phyloP scores from a whole-genome alignment of 1,284 basidiomycete genomes.

The Sporisorium exsertum region DNA sequence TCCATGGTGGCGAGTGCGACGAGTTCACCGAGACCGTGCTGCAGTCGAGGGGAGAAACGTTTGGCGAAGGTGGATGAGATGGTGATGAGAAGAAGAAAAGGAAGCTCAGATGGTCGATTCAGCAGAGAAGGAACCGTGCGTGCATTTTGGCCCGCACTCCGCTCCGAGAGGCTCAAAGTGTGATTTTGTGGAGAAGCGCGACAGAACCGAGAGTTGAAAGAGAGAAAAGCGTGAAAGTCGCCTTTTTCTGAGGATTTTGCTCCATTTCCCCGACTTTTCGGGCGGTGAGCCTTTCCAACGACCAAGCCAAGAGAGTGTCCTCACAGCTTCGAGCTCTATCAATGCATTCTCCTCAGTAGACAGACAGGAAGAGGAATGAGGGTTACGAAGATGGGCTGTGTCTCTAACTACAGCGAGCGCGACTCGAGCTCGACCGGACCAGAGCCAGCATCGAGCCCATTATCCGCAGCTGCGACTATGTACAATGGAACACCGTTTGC shows the following conservation, averaged over 20 bases:
- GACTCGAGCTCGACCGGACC: neutral
- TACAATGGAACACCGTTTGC: neutral
- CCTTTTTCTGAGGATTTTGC: neutral
- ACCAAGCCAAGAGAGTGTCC: neutral
- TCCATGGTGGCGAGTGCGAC: slow-evolving; percentile 37
- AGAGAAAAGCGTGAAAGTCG: slow-evolving; percentile 4
- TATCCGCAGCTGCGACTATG: neutral
- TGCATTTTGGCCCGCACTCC: neutral
- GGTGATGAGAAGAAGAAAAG: neutral
- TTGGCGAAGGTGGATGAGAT: neutral
- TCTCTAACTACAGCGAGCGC: neutral
- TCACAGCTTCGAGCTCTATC: neutral
- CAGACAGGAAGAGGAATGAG: neutral
- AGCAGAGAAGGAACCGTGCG: slow-evolving; percentile 2
- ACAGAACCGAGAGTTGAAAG: neutral
- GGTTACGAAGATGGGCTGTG: neutral
- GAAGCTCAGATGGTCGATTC: no score
- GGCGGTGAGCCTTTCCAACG: neutral
- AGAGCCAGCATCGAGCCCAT: neutral
- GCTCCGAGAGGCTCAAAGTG: neutral
- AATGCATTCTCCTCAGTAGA: neutral
- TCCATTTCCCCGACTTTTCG: slow-evolving; percentile 2
- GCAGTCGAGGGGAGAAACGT: no score
- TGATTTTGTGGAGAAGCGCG: slow-evolving; percentile 11
- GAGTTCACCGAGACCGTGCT: neutral